Base-by-base conservation (phyloP, 2,329 filamentous ascomycete species). In the Trichoderma sp. region DNA sequence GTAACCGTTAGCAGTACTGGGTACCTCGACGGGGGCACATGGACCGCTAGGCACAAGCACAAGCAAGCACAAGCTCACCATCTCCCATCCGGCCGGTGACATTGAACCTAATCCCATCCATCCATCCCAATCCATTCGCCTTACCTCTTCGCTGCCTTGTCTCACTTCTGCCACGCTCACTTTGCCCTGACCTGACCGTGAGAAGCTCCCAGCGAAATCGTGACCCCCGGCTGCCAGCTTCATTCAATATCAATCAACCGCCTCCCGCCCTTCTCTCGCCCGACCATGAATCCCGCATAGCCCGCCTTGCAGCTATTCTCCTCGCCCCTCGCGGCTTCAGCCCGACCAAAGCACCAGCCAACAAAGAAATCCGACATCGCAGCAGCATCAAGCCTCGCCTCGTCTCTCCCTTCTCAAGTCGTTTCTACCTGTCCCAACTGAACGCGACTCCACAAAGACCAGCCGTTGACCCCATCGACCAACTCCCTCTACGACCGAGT, bases 211-310 rank as follows among this genome's bases (percentile, higher is more conserved):
- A 72, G 24, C 35, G 27, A 56, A 27, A 73, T 73, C 56, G 31
- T 50, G 69, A 73, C 69, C 60, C 69, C 60, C 69, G 69, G 60
- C 60, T 73, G 68, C 35, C 27, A 24, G 56, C 35, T 8, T 29
- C 56, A 33, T 16, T 33, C 69, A 60, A 71, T 71, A 71, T 71
- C 67, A 60, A 60, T 71, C 67, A 16, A 12, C 33, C 45, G 45
- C 29, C 14, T 27, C 31, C 50, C 66, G 65, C 65, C 65, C 27
- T 35, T 11, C 21, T 63, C 41, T 14, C 50, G 27, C 33, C 63
- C 63, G 45, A 74, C 53, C 63, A 74, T 74, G 71, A 67, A 59
- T 60, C 16, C 71, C 33, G 62, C 71, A 59, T 74, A 74, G 71
- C 67, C 41, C 41, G 60, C 31, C 50, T 59, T 27, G 45, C 62